Base-by-base conservation (phyloP, 2,329 filamentous ascomycete species). In the Biscogniauxia sp. region DNA sequence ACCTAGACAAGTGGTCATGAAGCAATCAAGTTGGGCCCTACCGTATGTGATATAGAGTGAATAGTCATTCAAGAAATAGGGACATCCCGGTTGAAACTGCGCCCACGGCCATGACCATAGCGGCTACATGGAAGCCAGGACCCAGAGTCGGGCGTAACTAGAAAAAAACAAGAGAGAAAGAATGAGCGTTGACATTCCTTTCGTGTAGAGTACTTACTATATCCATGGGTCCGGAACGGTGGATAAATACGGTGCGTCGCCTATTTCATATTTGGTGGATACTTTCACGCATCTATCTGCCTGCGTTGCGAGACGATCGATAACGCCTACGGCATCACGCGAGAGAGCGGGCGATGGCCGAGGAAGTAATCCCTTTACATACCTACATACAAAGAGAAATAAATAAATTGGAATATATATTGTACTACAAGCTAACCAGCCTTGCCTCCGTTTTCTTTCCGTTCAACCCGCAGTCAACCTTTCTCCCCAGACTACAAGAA, bases 161-260 rank as follows among this genome's bases (percentile, higher is more conserved):
- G 7, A 32, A 32, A 32, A 32, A 32, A 32, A 13, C 11, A 3
- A 32, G 6, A 23, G 28, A 32, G 11, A 32, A 13, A 32, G 28
- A 32, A 32, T 7, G 3, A 2, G 2, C 11, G 28, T 32, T 32
- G 6, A 32, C 28, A 5, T 32, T 32, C 2, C 28, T 32, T 32
- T 32, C 7, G 28, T 45, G n/a, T n/a, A 45, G 37, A 91, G 74
- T 91, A 89, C 79, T 91, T 91, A 89, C 79, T 91, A 91, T 77
- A 91, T 91, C 72, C 89, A 92, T 77, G 89, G 89, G 41, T 76
- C 78, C 5, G 82, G 79, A 8, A 56, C 76, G 0, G 80, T 85
- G 8, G 79, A 79, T 20, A 76, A 83, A 68, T 90, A 91, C 74
- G 11, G 37, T 45, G n/a, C 15, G 37, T 45, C 11, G 17, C 37